Conservation (phyloP, 805 yeast species). For the Metschnikowia bowlesiae region DNA sequence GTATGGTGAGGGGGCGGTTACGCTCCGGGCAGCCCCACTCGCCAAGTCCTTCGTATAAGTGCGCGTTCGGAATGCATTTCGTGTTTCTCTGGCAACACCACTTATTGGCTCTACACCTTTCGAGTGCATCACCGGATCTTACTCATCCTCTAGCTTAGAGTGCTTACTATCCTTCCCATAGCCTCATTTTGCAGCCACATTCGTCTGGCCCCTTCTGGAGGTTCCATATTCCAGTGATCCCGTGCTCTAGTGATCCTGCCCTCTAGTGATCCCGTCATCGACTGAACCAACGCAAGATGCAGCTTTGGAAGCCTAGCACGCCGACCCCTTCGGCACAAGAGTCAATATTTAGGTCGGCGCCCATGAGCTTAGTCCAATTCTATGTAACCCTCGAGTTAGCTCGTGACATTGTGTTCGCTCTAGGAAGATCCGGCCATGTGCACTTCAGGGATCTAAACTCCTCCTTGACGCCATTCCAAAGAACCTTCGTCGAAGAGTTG, state of each 20-base stretch:
- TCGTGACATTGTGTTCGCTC: slow-evolving; percentile 35
- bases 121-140: background rate
- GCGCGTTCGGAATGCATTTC: slow-evolving; percentile 1
- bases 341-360: slow-evolving; percentile 44
- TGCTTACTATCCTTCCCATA: background rate
- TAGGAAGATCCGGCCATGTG: slow-evolving; percentile 38
- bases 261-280: background rate
- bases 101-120: background rate
- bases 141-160: background rate
- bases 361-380: slow-evolving; percentile 46
- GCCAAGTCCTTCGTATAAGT: slow-evolving; percentile 2
- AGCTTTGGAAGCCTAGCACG: slow-evolving; percentile 3
- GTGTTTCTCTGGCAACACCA: background rate
- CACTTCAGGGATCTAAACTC: slow-evolving; percentile 49
- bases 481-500: slow-evolving; percentile 41
- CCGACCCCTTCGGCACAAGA: slow-evolving; percentile 18
- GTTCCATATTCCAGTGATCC: background rate
- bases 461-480: slow-evolving; percentile 41
- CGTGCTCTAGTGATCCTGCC: background rate
- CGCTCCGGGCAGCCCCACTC: background rate
- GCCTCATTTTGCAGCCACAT: background rate
- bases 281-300: slow-evolving; percentile 1
- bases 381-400: slow-evolving; percentile 45
- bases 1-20: background rate
- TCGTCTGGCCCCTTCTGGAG: background rate